Evolutionary conservation across 768 basidiomycete genomes (phyloP).

Genomic region (Xerocomellus chrysenteron): DNA sequence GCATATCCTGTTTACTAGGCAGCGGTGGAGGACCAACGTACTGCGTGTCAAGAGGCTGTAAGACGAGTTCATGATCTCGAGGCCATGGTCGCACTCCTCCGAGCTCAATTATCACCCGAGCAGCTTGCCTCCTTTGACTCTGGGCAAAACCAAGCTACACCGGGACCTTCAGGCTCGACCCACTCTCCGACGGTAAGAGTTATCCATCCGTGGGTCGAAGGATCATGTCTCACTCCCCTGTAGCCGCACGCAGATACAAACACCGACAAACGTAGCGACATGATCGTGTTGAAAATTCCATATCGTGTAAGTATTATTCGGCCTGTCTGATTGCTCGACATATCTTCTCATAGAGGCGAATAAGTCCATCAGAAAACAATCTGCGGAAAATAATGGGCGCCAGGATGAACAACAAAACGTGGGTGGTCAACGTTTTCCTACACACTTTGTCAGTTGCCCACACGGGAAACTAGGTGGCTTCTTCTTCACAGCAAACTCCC

Average conservation of each 20-base stretch:
- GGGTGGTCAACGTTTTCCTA: background rate
- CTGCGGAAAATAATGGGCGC: background rate
- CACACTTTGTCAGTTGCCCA: background rate
- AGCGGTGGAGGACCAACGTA: constrained; percentile 13
- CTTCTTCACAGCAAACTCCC: background rate
- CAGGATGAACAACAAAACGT: constrained; percentile 13
- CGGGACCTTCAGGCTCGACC: background rate
- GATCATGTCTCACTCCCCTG: constrained; percentile 3
- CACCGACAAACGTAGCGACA: constrained; percentile 17
- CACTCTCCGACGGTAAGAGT: constrained; percentile 13
- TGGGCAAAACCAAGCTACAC: background rate
- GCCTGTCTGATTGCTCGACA: background rate
- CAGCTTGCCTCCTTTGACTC: constrained; percentile 19
- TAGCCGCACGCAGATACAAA: constrained; percentile 10
- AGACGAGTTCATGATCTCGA: constrained; percentile 21
- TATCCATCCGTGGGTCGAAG: background rate
- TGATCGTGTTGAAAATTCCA: constrained; percentile 25
- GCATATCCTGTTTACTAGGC: constrained; percentile 8
- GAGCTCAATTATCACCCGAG: constrained; percentile 16
- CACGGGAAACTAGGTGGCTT: background rate
- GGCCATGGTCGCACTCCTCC: constrained; percentile 14
- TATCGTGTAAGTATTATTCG: constrained; percentile 14
- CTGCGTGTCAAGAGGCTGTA: constrained; percentile 8
- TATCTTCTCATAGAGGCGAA: constrained; percentile 1
- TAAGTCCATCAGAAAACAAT: constrained; percentile 11